Evolutionary conservation across 1,284 basidiomycete species (phyloP).

Genomic region (Trichosporon sp.): DNA sequence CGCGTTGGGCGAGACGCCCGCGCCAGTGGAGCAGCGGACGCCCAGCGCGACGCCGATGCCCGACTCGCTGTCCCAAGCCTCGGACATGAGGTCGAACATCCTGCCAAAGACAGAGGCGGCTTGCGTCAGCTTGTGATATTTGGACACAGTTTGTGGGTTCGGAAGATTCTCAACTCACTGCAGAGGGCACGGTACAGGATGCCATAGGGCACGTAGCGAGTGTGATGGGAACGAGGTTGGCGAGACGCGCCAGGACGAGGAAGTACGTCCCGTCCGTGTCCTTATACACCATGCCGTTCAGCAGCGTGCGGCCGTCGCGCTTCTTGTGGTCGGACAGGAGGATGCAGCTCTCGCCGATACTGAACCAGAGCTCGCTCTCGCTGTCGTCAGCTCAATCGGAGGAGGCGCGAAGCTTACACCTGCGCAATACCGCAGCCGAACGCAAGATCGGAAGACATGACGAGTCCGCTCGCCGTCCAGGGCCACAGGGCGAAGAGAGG

Average conservation of each 20-base stretch:
- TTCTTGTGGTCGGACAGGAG: neutral
- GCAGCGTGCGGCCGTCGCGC: too few species aligned
- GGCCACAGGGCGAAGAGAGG: neutral
- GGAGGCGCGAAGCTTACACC: neutral
- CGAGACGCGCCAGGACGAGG: neutral
- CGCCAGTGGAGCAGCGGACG: neutral
- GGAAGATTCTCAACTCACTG: neutral
- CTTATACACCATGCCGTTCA: neutral
- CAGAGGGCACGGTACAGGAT: neutral
- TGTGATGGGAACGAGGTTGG: neutral
- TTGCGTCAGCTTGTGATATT: neutral
- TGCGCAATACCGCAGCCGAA: neutral
- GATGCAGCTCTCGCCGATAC: neutral
- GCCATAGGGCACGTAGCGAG: neutral
- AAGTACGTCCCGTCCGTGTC: neutral
- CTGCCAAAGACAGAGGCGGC: neutral
- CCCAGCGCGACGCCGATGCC: neutral
- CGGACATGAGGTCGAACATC: neutral
- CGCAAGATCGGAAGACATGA: neutral
- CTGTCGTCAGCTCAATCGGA: neutral
- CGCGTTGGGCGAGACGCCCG: neutral
- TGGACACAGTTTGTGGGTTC: too few species aligned
- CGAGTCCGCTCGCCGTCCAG: neutral
- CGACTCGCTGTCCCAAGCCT: too few species aligned
- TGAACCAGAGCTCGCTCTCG: neutral